Evolutionary conservation across 106 monocot genomes (phyloP).

Genomic region (Dendrobium catenatum): DNA sequence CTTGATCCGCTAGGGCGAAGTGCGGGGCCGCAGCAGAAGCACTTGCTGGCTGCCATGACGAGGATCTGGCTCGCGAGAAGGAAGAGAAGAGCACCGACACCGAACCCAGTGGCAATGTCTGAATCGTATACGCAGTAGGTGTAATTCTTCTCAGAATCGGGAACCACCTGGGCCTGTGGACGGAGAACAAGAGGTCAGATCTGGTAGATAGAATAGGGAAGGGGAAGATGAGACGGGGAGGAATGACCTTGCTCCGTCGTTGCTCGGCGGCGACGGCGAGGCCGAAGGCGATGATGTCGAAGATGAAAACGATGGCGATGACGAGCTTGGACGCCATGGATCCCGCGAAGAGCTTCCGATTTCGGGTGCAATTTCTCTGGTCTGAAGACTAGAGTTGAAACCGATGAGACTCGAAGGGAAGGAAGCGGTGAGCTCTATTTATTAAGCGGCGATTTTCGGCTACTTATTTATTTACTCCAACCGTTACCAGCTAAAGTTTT

Average conservation of each 20-base stretch:
- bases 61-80: constrained; percentile 35
- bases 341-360: constrained; percentile 1
- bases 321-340: constrained; percentile 49
- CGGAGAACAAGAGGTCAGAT: background rate
- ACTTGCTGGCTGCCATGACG: constrained; percentile 43
- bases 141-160: constrained; percentile 36
- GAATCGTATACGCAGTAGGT: constrained; percentile 56
- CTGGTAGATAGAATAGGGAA: background rate
- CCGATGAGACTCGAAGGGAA: background rate
- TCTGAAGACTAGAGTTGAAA: background rate
- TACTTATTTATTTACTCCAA: background rate
- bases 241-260: constrained; percentile 35
- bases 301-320: constrained; percentile 20
- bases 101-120: constrained; percentile 46
- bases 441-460: background rate
- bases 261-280: constrained; percentile 54
- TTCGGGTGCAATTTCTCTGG: background rate
- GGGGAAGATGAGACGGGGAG: background rate
- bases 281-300: constrained; percentile 51
- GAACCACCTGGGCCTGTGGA: constrained; percentile 23
- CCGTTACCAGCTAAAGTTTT: background rate
- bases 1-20: constrained; percentile 39
- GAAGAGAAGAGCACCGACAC: constrained; percentile 46
- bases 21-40: constrained; percentile 49
- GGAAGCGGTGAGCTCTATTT: background rate